These are phyloP conservation scores for Coelastrella sp. DNA, from an alignment of 139 green algal genomes.

Conservation along the genomic window DNA sequence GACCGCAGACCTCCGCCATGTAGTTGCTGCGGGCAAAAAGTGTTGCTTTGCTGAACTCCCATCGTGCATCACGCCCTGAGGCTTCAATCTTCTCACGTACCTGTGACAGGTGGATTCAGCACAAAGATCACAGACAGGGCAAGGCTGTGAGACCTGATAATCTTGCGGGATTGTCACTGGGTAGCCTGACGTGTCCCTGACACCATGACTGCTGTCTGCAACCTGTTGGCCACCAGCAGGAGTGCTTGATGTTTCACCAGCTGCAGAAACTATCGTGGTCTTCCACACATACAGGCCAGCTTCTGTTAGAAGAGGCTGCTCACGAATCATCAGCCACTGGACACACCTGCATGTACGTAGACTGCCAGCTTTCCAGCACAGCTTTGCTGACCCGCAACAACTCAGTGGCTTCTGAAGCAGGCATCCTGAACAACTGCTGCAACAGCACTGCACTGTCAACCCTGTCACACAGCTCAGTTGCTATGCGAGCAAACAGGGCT, in stretches of 20 bases:
- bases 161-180: too few relatives aligned
- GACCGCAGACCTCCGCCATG: constrained; percentile 84
- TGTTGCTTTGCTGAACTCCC: constrained; percentile 91
- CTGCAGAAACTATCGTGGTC: not conserved
- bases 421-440: constrained; percentile 75
- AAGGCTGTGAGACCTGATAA: too few relatives aligned
- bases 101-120: constrained; percentile 27
- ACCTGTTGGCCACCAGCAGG: not conserved
- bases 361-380: constrained; percentile 82
- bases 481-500: constrained; percentile 88
- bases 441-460: constrained; percentile 78
- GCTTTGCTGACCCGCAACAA: constrained; percentile 69
- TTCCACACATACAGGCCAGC: too few relatives aligned
- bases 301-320: too few relatives aligned
- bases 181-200: too few relatives aligned
- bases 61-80: constrained; percentile 83
- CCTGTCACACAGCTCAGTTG: constrained; percentile 75
- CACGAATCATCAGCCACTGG: not conserved
- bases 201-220: too few relatives aligned
- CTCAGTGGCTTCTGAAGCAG: constrained; percentile 61
- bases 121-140: not conserved
- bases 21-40: constrained; percentile 92
- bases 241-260: not conserved
- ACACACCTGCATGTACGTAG: constrained; percentile 81
- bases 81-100: constrained; percentile 90